Conservation (phyloP, 2,329 filamentous ascomycete genomes). For the Cladophialophora carrionii region DNA sequence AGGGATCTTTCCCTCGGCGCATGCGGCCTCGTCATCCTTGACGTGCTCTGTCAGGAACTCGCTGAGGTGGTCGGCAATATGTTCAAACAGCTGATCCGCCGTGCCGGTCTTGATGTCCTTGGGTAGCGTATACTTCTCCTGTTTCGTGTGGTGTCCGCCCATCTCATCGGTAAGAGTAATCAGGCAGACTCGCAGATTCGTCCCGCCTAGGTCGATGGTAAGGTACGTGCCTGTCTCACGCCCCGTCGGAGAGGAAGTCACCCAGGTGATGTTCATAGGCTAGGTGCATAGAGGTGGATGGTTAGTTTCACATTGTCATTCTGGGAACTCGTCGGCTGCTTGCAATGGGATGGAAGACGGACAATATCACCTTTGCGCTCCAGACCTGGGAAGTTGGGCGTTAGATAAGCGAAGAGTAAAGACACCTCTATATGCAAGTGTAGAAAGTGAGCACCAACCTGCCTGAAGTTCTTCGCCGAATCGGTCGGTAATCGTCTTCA, state of each 20-base stretch:
- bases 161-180: constrained; percentile 78
- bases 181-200: constrained; percentile 85
- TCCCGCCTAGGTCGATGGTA: constrained; percentile 87
- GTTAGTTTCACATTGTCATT: not conserved
- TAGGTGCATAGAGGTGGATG: constrained; percentile 43
- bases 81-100: constrained; percentile 82
- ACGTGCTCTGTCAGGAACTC: constrained; percentile 84
- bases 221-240: constrained; percentile 80
- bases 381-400: not conserved
- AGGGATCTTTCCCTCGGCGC: constrained; percentile 64
- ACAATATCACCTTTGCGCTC: constrained; percentile 12
- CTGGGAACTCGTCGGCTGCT: not conserved
- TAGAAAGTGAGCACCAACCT: constrained; percentile 53
- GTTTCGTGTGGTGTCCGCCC: constrained; percentile 85
- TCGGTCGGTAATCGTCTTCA: constrained; percentile 84
- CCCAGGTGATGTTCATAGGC: constrained; percentile 98
- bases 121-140: constrained; percentile 85
- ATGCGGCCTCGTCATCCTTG: constrained; percentile 51
- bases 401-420: not conserved
- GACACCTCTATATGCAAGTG: not conserved
- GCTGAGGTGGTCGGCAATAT: constrained; percentile 87
- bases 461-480: constrained; percentile 81
- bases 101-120: constrained; percentile 78
- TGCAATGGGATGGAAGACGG: constrained; percentile 1
- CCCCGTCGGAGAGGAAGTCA: constrained; percentile 84